Base-by-base conservation (phyloP, 2,329 filamentous ascomycete species). In the Plectosphaerella cucumerina region DNA sequence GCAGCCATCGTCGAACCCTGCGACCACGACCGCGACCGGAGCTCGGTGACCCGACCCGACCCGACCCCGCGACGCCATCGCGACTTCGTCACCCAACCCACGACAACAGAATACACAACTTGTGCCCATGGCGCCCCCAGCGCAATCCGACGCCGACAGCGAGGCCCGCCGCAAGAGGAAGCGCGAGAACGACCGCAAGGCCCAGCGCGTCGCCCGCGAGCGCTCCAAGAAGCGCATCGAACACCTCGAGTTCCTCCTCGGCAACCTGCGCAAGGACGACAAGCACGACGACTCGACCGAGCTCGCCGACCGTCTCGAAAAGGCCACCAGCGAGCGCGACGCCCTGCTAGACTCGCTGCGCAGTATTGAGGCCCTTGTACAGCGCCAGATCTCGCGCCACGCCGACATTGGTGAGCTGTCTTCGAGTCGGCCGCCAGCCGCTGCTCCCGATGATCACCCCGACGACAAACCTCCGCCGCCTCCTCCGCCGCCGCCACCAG, bases 171-270 rank as follows among this genome's bases (percentile, higher is more conserved):
- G 54, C 50, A 55, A 62, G 33, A 62, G 64, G 55, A 66, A 66
- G 54, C 53, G 64, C 14, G 64, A 66, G 44, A 59, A 65, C 10
- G 64, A 66, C 46, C 63, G 64, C 50, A 61, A 61, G 42, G 63
- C 64, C 9, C 64, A 66, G 52, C 56, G 63, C 5, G 50, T 61
- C 17, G 61, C 63, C 10, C 62, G 64, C 15, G 64, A 66, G 47
- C 57, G 64, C 10, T 66, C 60, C 21, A 63, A 61, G 52, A 62
- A 56, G 31, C 63, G 64, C 34, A 65, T 66, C 42, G 56, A 61
- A 11, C 58, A 65, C 23, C 58, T 66, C 2, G 64, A 66, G 50
- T 56, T 56, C 18, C 60, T 60, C 52, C 60, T 66, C 34, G 59
- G 62, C 14, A 56, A 57, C 1, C 48, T 65, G 3, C 54, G 55